phyloP scores from a whole-genome alignment of 805 yeast species.

The Nadsonia fulvescens region DNA sequence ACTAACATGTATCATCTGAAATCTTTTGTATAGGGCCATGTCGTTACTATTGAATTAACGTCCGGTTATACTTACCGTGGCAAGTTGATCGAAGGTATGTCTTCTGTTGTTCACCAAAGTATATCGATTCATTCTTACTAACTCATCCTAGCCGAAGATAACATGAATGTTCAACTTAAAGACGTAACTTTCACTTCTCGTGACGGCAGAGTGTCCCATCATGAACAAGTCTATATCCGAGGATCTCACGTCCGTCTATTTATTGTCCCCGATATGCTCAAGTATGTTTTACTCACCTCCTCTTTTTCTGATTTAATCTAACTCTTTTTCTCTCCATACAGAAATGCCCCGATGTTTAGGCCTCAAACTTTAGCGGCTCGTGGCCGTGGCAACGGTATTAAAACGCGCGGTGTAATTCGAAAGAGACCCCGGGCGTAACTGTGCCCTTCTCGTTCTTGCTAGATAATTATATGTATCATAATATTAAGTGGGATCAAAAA shows the following conservation, averaged over 20 bases:
- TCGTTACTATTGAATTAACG: constrained; percentile 61
- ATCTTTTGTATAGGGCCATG: constrained; percentile 84
- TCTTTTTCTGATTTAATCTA: constrained; percentile 1
- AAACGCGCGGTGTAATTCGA: no score
- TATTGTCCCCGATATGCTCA: constrained; percentile 73
- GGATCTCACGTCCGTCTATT: constrained; percentile 81
- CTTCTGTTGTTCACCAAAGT: neutral
- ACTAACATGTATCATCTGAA: no score
- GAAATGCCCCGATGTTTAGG: constrained; percentile 82
- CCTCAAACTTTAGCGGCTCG: constrained; percentile 16
- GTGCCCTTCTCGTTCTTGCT: no score
- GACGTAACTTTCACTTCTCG: constrained; percentile 67
- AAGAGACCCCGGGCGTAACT: no score
- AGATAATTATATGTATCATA: no score
- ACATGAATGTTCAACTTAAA: constrained; percentile 75
- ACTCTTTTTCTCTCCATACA: no score
- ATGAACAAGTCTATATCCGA: constrained; percentile 75
- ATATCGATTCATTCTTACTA: no score
- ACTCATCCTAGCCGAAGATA: constrained; percentile 41
- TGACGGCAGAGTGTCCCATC: constrained; percentile 56
- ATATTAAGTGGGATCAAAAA: no score
- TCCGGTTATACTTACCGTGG: constrained; percentile 85
- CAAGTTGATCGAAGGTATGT: constrained; percentile 47
- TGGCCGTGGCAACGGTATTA: constrained; percentile 16
- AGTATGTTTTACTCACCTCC: no score